phyloP scores from a whole-genome alignment of 2,329 filamentous ascomycete species.

The Fusarium zealandicum region DNA sequence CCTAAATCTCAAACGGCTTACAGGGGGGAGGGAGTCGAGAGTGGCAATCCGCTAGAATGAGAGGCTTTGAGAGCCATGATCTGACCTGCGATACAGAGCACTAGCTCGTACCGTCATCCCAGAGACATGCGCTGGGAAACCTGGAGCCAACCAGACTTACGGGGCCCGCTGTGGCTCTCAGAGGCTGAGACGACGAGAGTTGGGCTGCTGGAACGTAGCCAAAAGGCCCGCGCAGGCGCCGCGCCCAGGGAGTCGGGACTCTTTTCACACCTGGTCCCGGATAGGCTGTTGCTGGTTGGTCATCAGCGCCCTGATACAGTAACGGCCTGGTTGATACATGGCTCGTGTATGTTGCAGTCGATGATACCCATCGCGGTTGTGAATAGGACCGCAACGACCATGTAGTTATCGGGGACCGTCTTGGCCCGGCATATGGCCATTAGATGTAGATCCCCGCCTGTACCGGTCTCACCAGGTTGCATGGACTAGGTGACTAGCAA shows the following conservation, averaged over 20 bases:
- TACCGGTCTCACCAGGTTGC: too few relatives aligned
- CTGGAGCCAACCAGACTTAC: slow-evolving; percentile 20
- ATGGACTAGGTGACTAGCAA: too few relatives aligned
- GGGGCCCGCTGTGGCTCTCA: slow-evolving; percentile 1
- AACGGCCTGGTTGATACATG: neutral
- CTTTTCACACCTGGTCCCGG: neutral
- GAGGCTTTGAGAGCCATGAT: slow-evolving; percentile 5
- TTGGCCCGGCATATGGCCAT: neutral
- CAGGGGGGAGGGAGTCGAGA: slow-evolving; percentile 10
- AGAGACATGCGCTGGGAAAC: slow-evolving; percentile 1
- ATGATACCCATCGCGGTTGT: too few relatives aligned
- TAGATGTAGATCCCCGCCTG: neutral
- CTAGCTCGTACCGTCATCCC: slow-evolving; percentile 2
- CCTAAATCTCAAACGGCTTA: too few relatives aligned
- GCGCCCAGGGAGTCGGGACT: slow-evolving; percentile 31
- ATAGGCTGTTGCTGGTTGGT: slow-evolving; percentile 7
- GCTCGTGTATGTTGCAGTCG: too few relatives aligned
- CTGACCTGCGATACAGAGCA: slow-evolving; percentile 12
- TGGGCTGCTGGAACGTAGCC: slow-evolving; percentile 11
- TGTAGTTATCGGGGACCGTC: neutral
- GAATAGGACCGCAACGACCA: neutral
- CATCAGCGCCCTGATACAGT: slow-evolving; percentile 5
- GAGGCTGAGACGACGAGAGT: slow-evolving; percentile 12
- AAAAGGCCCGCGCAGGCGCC: slow-evolving; percentile 28
- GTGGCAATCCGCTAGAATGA: slow-evolving; percentile 18